Conservation (phyloP, 2,329 filamentous ascomycete species). For the Ramichloridium luteum region DNA sequence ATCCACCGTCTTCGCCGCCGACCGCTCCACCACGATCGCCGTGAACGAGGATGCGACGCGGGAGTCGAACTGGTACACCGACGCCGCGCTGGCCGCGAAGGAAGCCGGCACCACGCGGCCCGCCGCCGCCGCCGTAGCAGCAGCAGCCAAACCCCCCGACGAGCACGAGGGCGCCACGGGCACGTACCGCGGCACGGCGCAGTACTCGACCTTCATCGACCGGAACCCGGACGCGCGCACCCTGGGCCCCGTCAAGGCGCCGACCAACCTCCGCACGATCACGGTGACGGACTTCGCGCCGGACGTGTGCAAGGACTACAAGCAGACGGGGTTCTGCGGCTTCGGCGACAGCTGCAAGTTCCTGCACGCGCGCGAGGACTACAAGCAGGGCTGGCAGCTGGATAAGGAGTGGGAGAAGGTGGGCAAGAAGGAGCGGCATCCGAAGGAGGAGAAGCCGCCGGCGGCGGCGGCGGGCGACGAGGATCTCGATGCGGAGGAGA, state of each 20-base stretch:
- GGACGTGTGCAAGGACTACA: conserved; percentile 92
- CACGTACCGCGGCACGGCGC: conserved; percentile 64
- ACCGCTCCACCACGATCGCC: conserved; percentile 51
- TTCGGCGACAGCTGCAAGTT: conserved; percentile 76
- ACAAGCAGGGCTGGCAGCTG: conserved; percentile 88
- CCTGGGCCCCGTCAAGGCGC: conserved; percentile 77
- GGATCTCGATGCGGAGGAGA: conserved; percentile 50
- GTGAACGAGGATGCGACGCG: conserved; percentile 81
- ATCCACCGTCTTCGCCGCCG: conserved; percentile 39
- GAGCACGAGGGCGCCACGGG: conserved; percentile 37
- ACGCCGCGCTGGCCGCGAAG: conserved; percentile 36
- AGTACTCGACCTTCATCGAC: conserved; percentile 61
- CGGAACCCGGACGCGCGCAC: conserved; percentile 58
- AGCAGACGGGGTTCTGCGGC: conserved; percentile 61
- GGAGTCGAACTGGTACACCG: conserved; percentile 78
- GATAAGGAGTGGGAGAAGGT: conserved; percentile 87
- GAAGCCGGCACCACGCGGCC: conserved; percentile 7
- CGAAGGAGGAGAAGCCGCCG: conserved; percentile 38
- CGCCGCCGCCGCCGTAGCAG: conserved; percentile 23
- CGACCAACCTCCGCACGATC: conserved; percentile 80
- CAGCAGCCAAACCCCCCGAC: conserved; percentile 20
- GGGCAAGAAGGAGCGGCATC: conserved; percentile 52
- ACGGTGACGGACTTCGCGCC: conserved; percentile 85
- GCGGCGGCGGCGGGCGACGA: conserved; percentile 46
- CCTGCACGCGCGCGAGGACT: conserved; percentile 62